A percentile compares a stretch with the other conserved stretches of the same genome.
Conservation (phyloP, 192 early-diverging fungal species). For the Gonapodya sp. region DNA sequence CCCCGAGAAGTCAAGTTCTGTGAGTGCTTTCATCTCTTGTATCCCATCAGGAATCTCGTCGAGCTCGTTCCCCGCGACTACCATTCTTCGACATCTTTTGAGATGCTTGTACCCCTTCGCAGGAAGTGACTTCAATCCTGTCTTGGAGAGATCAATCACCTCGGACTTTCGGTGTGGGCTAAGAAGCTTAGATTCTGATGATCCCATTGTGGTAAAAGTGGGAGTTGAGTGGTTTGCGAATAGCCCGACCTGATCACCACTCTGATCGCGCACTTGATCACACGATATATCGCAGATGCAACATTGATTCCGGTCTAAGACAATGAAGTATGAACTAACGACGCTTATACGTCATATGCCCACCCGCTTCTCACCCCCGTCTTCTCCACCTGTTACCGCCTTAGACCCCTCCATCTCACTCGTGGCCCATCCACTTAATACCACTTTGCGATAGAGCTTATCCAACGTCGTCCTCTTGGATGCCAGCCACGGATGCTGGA, state of each 20-base stretch:
- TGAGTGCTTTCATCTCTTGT: background rate
- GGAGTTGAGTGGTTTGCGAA: background rate
- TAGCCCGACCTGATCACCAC: too few species aligned
- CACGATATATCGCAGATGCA: too few species aligned
- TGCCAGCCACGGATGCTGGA: conserved; percentile 5
- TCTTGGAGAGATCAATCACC: background rate
- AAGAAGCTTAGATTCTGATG: background rate
- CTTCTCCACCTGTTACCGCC: too few species aligned
- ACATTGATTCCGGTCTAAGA: too few species aligned
- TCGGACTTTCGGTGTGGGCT: background rate
- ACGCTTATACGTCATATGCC: too few species aligned
- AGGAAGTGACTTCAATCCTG: background rate
- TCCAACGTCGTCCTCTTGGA: background rate
- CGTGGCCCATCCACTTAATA: background rate
- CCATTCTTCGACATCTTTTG: background rate
- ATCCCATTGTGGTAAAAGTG: background rate
- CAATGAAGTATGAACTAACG: too few species aligned
- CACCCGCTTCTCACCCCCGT: too few species aligned
- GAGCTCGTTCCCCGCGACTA: background rate
- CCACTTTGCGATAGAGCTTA: background rate
- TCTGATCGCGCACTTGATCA: too few species aligned
- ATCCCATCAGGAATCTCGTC: background rate
- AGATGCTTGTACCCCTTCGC: background rate
- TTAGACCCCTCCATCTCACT: background rate
- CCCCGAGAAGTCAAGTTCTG: background rate